These are phyloP conservation scores for Coriolopsis trogii DNA, from an alignment of 1,284 basidiomycete genomes.

Conservation along the genomic window DNA sequence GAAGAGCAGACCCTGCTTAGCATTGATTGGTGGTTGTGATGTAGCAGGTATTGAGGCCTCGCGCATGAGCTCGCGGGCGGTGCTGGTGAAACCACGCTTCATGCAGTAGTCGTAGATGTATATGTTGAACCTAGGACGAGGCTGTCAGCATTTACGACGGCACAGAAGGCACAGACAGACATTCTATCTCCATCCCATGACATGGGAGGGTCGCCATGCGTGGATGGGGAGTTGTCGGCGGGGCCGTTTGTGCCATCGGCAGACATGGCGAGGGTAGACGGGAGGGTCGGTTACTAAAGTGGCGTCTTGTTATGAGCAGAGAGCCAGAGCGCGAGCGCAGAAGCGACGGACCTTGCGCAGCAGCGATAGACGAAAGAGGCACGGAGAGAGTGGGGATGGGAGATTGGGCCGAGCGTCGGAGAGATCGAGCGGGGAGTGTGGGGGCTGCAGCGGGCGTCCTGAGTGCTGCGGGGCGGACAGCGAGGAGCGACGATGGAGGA, in stretches of 20 bases:
- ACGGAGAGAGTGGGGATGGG: slow-evolving; percentile 1
- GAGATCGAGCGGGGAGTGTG: slow-evolving; percentile 14
- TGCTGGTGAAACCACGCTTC: slow-evolving; percentile 75
- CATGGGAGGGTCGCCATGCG: slow-evolving; percentile 4
- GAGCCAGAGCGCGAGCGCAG: not conserved
- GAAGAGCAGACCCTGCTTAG: slow-evolving; percentile 78
- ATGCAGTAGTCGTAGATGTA: slow-evolving; percentile 83
- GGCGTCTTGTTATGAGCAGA: slow-evolving; percentile 5
- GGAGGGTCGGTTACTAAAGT: slow-evolving; percentile 9
- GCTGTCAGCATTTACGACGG: not conserved
- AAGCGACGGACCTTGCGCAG: slow-evolving; percentile 22
- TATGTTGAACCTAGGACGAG: slow-evolving; percentile 70
- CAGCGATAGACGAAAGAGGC: slow-evolving; percentile 10
- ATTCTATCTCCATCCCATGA: slow-evolving; percentile 61
- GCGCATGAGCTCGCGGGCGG: slow-evolving; percentile 60
- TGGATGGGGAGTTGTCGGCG: slow-evolving; percentile 4
- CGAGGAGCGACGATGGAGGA: slow-evolving; percentile 7
- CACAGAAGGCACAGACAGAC: slow-evolving; percentile 32
- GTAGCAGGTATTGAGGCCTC: slow-evolving; percentile 68
- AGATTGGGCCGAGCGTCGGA: slow-evolving; percentile 3
- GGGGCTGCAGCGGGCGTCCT: not conserved
- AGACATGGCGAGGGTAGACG: slow-evolving; percentile 19
- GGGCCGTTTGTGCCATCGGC: slow-evolving; percentile 19
- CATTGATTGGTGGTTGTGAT: slow-evolving; percentile 73
- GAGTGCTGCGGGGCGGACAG: not conserved